phyloP scores from a whole-genome alignment of 345 rosid genomes.

The Pelargonium nanum region DNA sequence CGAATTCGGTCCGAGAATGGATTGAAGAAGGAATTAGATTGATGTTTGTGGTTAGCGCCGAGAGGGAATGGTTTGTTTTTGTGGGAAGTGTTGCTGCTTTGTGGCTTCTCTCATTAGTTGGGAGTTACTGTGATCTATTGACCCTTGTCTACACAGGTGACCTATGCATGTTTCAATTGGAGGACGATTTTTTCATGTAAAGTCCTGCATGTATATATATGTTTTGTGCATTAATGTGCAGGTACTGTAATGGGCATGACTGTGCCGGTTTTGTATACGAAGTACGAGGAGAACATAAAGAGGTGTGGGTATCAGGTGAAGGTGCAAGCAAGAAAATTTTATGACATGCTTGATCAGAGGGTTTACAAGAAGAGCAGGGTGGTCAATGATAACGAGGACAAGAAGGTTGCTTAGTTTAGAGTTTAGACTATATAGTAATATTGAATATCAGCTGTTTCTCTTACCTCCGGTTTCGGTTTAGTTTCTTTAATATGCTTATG shows the following conservation, averaged over 20 bases:
- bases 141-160: slow-evolving; percentile 7
- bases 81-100: slow-evolving; percentile 3
- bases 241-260: slow-evolving; percentile 25
- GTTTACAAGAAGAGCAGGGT: slow-evolving; percentile 20
- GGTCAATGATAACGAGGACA: slow-evolving; percentile 11
- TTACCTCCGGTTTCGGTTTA: no score
- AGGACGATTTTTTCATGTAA: background rate
- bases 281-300: slow-evolving; percentile 21
- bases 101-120: background rate
- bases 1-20: slow-evolving; percentile 1
- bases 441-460: no score
- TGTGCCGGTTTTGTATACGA: slow-evolving; percentile 21
- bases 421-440: background rate
- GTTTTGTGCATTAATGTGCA: background rate
- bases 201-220: background rate
- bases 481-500: no score
- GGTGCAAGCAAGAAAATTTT: slow-evolving; percentile 11
- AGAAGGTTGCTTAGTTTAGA: slow-evolving; percentile 16
- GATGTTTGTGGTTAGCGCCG: slow-evolving; percentile 4
- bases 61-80: slow-evolving; percentile 11
- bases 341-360: slow-evolving; percentile 19
- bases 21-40: slow-evolving; percentile 2
- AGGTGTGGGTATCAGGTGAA: slow-evolving; percentile 10
- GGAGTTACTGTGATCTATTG: slow-evolving; percentile 6
- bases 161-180: no score